A percentile compares a stretch with the other conserved stretches of the same genome.
phyloP scores from a whole-genome alignment of 768 basidiomycete species.

The Leucosporidium yakuticum region DNA sequence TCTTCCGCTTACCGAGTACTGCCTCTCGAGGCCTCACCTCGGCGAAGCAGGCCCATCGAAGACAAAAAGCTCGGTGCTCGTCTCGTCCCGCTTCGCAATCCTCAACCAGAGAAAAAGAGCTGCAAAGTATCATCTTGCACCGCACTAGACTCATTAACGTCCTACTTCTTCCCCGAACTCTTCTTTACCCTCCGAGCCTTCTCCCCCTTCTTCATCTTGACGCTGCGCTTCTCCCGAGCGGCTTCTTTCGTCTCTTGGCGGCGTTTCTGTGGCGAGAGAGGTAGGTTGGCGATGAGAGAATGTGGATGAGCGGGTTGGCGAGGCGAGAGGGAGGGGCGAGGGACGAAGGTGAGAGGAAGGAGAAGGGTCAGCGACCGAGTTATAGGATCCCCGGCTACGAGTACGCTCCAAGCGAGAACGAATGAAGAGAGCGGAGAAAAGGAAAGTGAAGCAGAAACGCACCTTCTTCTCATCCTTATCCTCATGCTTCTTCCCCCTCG shows the following conservation, averaged over 20 bases:
- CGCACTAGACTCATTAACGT: no score
- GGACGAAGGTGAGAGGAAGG: not conserved
- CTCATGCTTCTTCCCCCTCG: conserved; percentile 62
- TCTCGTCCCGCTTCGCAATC: no score
- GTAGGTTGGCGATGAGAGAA: no score
- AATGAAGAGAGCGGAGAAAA: not conserved
- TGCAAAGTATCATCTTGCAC: no score
- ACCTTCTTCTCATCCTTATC: conserved; percentile 37
- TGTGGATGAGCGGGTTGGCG: no score
- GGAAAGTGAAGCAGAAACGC: not conserved
- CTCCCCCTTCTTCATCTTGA: conserved; percentile 33
- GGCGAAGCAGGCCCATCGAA: no score
- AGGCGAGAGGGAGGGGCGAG: not conserved
- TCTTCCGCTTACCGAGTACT: no score
- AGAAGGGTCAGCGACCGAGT: not conserved
- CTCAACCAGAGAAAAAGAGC: no score
- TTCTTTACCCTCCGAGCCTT: conserved; percentile 29
- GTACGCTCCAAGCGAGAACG: no score
- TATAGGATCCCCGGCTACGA: no score
- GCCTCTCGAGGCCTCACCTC: no score
- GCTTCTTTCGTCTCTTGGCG: conserved; percentile 28
- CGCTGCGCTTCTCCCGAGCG: conserved; percentile 24
- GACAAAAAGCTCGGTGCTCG: no score
- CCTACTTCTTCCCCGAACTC: conserved; percentile 10
- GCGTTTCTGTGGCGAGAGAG: conserved; percentile 14